A percentile compares a stretch with the other conserved stretches of the same genome.
Conservation (phyloP, 805 yeast species). For the Saccharomycopsis vini region DNA sequence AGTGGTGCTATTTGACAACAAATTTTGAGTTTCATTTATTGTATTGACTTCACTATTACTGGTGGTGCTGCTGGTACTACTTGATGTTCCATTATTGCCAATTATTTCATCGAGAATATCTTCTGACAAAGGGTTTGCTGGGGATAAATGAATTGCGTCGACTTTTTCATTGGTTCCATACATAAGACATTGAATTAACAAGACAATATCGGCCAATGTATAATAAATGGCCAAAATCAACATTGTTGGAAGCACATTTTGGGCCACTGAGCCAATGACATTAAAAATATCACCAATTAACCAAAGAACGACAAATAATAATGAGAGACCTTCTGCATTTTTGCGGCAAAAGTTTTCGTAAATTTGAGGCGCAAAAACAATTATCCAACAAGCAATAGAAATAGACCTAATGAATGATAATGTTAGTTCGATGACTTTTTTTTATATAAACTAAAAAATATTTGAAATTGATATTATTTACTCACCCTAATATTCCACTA, state of each 20-base stretch:
- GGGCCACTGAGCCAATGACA: conserved; percentile 82
- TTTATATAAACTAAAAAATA: too few relatives aligned
- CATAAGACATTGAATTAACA: conserved; percentile 72
- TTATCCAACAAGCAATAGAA: conserved; percentile 95
- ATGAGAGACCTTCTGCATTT: conserved; percentile 83
- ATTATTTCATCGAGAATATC: conserved; percentile 55
- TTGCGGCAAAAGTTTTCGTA: conserved; percentile 83
- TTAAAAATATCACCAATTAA: conserved; percentile 89
- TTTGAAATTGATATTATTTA: conserved; percentile 26
- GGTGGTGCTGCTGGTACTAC: conserved; percentile 16
- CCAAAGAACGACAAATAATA: conserved; percentile 84
- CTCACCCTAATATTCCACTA: conserved; percentile 55
- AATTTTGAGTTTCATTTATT: not conserved
- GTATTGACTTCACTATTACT: conserved; percentile 18
- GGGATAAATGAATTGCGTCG: conserved; percentile 74
- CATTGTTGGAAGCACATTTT: conserved; percentile 92
- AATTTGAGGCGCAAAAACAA: conserved; percentile 94
- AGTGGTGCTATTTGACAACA: too few relatives aligned
- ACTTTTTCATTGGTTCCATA: conserved; percentile 48
- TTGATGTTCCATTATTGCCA: conserved; percentile 8
- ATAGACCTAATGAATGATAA: conserved; percentile 44
- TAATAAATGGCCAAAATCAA: conserved; percentile 85
- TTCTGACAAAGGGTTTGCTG: conserved; percentile 77
- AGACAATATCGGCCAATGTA: conserved; percentile 80
- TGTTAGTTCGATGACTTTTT: not conserved